Evolutionary conservation across 2,329 filamentous ascomycete species (phyloP), one percentile per base, ranked within the genome.

Genomic region (Epichloe sibirici): DNA sequence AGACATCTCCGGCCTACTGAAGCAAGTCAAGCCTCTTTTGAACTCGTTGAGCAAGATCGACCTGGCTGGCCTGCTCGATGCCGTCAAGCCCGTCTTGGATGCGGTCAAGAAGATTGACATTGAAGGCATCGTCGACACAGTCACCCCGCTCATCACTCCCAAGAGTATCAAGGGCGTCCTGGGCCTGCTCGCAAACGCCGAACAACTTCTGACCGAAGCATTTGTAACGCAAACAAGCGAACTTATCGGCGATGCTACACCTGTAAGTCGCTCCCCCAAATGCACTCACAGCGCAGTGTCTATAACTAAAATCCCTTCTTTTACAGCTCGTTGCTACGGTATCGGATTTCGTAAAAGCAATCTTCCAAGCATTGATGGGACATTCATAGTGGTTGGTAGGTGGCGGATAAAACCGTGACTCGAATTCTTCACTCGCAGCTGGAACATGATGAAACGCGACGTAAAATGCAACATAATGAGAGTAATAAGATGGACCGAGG

Each of bases 191-290:
- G 62, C 59, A 28, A 72, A 74, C 35, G 71, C 70, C 0, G 65
- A 69, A 51, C 54, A 58, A 25, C 58, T 74, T 13, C 57, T 74
- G 6, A 68, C 64, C 4, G 56, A 63, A 31, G 62, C 64, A 1
- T 74, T 74, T 56, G 68, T 74, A 6, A 62, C 65, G 21, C 69
- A 74, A 55, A 71, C 70, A 39, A 64, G 63, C 2, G 71, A 73
- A 52, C 59, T 74, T 37, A 73, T 73, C 57, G 67, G 65, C 28
- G 69, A 72, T 53, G 69, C 69, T 3, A 70, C 69, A 57, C 69
- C 68, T 50, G 67, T 70, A 68, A 63, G 66, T 56, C 28, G 21
- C 44, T 5, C 17, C 9, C 21, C 43, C 6, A 25, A 15, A 28
- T 38, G 3, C 21, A 34, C 17, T 40, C 21, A 49, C 34, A 17